phyloP scores from a whole-genome alignment of 2,329 filamentous ascomycete species.

The Thelonectria rubi region DNA sequence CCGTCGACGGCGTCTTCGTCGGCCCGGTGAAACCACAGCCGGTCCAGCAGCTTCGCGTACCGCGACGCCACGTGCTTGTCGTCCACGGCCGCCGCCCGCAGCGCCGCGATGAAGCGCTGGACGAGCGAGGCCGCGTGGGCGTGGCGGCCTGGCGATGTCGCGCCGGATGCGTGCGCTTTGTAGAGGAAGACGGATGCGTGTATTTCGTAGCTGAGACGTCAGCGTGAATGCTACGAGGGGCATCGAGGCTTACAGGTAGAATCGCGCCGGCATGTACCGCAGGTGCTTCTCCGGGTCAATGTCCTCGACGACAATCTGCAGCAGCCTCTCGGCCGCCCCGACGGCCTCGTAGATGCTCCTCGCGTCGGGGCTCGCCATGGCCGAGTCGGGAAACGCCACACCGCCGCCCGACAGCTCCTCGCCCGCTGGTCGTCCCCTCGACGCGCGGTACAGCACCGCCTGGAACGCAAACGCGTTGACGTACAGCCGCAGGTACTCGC shows the following conservation, averaged over 20 bases:
- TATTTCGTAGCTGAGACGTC: slow-evolving; percentile 19
- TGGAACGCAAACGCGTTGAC: slow-evolving; percentile 28
- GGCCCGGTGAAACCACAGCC: slow-evolving; percentile 13
- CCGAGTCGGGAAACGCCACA: slow-evolving; percentile 23
- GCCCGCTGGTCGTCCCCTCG: background rate
- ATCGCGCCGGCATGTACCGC: slow-evolving; percentile 25
- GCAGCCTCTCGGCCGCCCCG: slow-evolving; percentile 21
- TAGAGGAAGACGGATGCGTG: slow-evolving; percentile 26
- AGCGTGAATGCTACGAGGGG: background rate
- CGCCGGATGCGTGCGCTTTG: slow-evolving; percentile 23
- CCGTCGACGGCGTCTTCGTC: background rate
- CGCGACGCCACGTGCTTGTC: slow-evolving; percentile 23
- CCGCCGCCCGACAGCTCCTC: slow-evolving; percentile 3
- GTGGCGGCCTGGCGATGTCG: slow-evolving; percentile 15
- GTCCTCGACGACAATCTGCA: slow-evolving; percentile 23
- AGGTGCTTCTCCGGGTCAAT: slow-evolving; percentile 24
- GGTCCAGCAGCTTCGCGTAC: slow-evolving; percentile 26
- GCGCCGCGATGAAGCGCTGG: slow-evolving; percentile 17
- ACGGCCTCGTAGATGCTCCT: slow-evolving; percentile 22
- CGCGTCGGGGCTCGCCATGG: slow-evolving; percentile 25
- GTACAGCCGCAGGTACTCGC: slow-evolving; percentile 23
- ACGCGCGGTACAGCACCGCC: slow-evolving; percentile 22
- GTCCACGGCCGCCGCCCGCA: slow-evolving; percentile 19
- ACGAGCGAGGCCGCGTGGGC: slow-evolving; percentile 15
- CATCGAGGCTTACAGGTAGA: slow-evolving; percentile 20